Percentiles rank a stretch among this genome's conserved stretches.
Evolutionary conservation across 208 protist species (phyloP).

Genomic region (Crithidia thermophila): DNA sequence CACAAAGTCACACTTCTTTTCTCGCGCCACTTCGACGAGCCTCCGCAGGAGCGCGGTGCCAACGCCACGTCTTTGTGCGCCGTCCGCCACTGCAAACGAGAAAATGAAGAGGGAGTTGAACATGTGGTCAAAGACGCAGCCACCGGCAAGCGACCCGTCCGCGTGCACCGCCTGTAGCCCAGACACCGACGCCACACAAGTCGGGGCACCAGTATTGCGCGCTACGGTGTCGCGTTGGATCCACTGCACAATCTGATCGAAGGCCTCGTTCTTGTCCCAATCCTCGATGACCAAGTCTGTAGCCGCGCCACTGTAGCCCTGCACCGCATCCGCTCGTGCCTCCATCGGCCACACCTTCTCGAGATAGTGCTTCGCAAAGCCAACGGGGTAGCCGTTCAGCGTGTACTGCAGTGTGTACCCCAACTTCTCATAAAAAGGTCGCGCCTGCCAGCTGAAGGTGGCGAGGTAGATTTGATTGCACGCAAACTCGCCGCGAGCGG

Average conservation of each 20-base stretch:
- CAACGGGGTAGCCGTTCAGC: slow-evolving; percentile 25
- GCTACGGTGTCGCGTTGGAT: slow-evolving; percentile 5
- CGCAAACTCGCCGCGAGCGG: background rate
- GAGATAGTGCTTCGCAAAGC: slow-evolving; percentile 23
- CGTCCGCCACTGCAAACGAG: slow-evolving; percentile 4
- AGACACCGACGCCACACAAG: background rate
- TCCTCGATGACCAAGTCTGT: slow-evolving; percentile 9
- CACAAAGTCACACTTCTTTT: slow-evolving; percentile 17
- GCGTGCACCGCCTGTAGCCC: background rate
- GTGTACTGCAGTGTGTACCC: slow-evolving; percentile 24
- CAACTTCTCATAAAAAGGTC: slow-evolving; percentile 33
- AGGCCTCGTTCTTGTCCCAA: background rate
- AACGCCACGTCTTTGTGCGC: slow-evolving; percentile 7
- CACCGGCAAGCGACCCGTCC: slow-evolving; percentile 1
- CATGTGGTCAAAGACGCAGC: background rate
- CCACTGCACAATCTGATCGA: slow-evolving; percentile 8
- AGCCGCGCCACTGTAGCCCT: background rate
- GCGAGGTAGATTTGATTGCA: slow-evolving; percentile 22
- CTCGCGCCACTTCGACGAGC: slow-evolving; percentile 20
- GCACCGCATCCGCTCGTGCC: background rate
- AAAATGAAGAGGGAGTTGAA: slow-evolving; percentile 21
- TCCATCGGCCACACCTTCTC: slow-evolving; percentile 27
- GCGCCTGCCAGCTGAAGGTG: slow-evolving; percentile 38
- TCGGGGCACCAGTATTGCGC: background rate
- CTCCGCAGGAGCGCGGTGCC: slow-evolving; percentile 16